Evolutionary conservation across 805 yeast species (phyloP).

Genomic region (Kodamaea neixiangensis): DNA sequence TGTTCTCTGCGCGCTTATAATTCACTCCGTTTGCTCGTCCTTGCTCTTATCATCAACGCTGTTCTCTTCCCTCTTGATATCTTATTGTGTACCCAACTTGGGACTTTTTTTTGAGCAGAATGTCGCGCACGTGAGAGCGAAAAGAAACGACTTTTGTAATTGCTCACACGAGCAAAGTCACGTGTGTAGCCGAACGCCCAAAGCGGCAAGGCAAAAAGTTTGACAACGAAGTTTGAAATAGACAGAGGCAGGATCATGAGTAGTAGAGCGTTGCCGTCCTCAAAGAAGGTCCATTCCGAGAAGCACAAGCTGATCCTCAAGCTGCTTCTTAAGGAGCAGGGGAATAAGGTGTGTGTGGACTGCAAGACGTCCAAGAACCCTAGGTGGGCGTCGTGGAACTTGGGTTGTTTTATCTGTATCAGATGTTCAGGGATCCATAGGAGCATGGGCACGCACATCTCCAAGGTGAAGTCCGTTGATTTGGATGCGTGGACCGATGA

Average conservation of each 20-base stretch:
- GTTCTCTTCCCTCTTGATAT: neutral
- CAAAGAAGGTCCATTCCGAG: slow-evolving; percentile 48
- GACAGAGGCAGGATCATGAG: slow-evolving; percentile 8
- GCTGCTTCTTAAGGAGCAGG: slow-evolving; percentile 72
- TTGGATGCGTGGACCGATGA: slow-evolving; percentile 96
- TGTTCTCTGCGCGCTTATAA: neutral
- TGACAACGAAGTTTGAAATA: slow-evolving; percentile 6
- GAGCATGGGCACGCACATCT: slow-evolving; percentile 92
- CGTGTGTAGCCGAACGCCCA: neutral
- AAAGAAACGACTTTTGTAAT: neutral
- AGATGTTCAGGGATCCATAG: slow-evolving; percentile 96
- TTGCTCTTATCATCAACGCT: neutral
- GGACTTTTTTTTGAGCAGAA: neutral
- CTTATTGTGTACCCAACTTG: neutral
- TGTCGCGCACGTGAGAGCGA: neutral
- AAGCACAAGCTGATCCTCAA: slow-evolving; percentile 71
- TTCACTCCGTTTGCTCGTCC: neutral
- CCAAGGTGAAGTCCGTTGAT: slow-evolving; percentile 91
- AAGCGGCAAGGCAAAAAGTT: no score
- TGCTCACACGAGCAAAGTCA: neutral
- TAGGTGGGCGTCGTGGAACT: slow-evolving; percentile 96
- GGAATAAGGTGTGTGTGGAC: slow-evolving; percentile 83
- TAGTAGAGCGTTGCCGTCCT: slow-evolving; percentile 39
- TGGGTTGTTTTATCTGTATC: slow-evolving; percentile 91
- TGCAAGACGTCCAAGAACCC: slow-evolving; percentile 90